phyloP scores from a whole-genome alignment of 1,139 yeast species.

The Arxiozyma bovina region DNA sequence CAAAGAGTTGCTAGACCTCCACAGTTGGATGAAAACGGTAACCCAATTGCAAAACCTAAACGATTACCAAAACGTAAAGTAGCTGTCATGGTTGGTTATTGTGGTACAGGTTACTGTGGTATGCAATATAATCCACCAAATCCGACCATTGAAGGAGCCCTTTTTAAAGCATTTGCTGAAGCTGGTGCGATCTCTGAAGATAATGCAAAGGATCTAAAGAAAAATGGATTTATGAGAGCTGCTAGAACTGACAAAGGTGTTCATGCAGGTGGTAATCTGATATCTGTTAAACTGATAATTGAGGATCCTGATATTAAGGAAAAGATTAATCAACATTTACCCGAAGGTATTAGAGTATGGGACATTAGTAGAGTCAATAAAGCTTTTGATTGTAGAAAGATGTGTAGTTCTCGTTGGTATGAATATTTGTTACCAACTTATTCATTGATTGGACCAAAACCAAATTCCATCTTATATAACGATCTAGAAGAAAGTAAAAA shows the following conservation, averaged over 20 bases:
- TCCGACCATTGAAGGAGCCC: constrained; percentile 84
- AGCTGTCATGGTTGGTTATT: constrained; percentile 88
- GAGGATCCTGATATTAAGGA: constrained; percentile 74
- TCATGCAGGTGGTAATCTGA: constrained; percentile 95
- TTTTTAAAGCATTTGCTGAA: constrained; percentile 72
- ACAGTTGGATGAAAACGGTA: constrained; percentile 52
- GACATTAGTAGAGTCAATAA: constrained; percentile 84
- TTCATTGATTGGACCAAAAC: constrained; percentile 84
- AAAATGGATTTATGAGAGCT: constrained; percentile 87
- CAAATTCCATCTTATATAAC: constrained; percentile 53
- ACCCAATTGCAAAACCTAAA: constrained; percentile 40
- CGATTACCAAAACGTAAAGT: constrained; percentile 52
- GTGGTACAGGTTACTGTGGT: constrained; percentile 97
- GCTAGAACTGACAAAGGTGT: constrained; percentile 99
- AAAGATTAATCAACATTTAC: constrained; percentile 65
- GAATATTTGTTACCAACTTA: constrained; percentile 91
- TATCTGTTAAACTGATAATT: constrained; percentile 77
- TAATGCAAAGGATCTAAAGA: constrained; percentile 83
- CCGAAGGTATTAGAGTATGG: constrained; percentile 87
- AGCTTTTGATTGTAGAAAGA: constrained; percentile 87
- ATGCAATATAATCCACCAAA: constrained; percentile 92
- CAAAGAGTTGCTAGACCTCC: constrained; percentile 48
- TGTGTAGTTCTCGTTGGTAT: constrained; percentile 90
- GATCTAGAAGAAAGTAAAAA: constrained; percentile 47
- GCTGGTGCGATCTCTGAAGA: constrained; percentile 90